These are phyloP conservation scores for Dissophora ornata DNA, from an alignment of 192 early-diverging fungal genomes.

Conservation along the genomic window DNA sequence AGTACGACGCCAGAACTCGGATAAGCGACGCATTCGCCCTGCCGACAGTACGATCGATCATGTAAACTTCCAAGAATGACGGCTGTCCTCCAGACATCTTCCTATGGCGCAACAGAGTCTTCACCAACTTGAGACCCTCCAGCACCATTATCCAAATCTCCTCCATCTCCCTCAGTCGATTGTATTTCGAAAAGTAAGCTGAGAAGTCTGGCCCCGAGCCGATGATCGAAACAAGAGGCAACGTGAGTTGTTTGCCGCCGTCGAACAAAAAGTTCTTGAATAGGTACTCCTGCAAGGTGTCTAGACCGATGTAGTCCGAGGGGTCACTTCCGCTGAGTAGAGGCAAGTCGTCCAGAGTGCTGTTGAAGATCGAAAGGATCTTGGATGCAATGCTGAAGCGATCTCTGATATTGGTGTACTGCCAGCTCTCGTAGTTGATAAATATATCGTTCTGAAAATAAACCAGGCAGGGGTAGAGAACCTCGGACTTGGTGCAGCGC, in stretches of 20 bases:
- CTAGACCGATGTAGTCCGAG: constrained; percentile 11
- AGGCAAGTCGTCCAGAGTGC: constrained; percentile 42
- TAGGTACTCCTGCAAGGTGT: constrained; percentile 52
- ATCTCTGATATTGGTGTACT: constrained; percentile 49
- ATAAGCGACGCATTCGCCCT: constrained; percentile 54
- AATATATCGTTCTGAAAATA: constrained; percentile 54
- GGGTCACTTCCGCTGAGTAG: constrained; percentile 13
- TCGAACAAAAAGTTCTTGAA: constrained; percentile 59
- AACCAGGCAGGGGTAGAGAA: constrained; percentile 51
- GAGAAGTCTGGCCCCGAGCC: constrained; percentile 52
- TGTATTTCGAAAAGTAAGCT: constrained; percentile 43
- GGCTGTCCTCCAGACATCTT: constrained; percentile 43
- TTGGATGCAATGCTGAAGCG: constrained; percentile 48
- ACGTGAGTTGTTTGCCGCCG: constrained; percentile 58
- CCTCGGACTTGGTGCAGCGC: constrained; percentile 33
- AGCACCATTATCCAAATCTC: constrained; percentile 41
- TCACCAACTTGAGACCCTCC: constrained; percentile 56
- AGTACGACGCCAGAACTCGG: constrained; percentile 47
- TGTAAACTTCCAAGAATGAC: constrained; percentile 56
- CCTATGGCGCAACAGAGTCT: constrained; percentile 46
- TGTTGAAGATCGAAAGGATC: constrained; percentile 48
- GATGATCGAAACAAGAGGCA: constrained; percentile 59
- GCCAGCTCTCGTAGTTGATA: constrained; percentile 56
- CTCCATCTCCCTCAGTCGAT: constrained; percentile 10
- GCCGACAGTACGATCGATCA: constrained; percentile 57